Percentiles rank a stretch among this genome's conserved stretches.
Conservation (phyloP, 495 filamentous ascomycete species). For the Copromyces sp. region DNA sequence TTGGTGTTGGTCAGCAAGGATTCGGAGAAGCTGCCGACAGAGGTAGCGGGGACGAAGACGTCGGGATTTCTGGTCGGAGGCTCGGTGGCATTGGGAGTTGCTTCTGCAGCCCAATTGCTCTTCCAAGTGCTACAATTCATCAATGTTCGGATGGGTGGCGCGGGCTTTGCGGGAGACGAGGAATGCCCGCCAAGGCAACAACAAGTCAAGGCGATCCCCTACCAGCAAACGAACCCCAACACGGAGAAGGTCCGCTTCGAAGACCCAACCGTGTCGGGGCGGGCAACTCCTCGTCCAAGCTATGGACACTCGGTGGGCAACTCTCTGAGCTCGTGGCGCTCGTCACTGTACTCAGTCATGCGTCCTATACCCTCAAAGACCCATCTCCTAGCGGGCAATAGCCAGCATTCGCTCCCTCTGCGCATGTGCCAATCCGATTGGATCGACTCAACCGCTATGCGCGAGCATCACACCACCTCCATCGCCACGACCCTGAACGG, state of each 20-base stretch:
- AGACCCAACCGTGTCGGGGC: slow-evolving; percentile 8
- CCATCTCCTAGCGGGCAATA: slow-evolving; percentile 25
- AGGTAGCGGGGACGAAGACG: slow-evolving; percentile 21
- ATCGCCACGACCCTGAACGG: slow-evolving; percentile 30
- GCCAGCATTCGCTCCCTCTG: slow-evolving; percentile 14
- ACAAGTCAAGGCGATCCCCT: slow-evolving; percentile 35
- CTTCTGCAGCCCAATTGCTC: slow-evolving; percentile 30
- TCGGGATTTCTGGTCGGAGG: slow-evolving; percentile 27
- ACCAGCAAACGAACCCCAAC: slow-evolving; percentile 29
- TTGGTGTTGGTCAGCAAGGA: slow-evolving; percentile 27
- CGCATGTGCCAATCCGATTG: slow-evolving; percentile 25
- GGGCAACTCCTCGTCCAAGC: slow-evolving; percentile 29
- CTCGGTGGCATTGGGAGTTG: slow-evolving; percentile 29
- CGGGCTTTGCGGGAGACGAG: slow-evolving; percentile 23
- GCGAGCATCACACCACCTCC: slow-evolving; percentile 13
- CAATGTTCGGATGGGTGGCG: slow-evolving; percentile 13
- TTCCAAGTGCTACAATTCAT: slow-evolving; percentile 33
- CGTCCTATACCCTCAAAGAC: slow-evolving; percentile 43
- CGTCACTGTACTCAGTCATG: slow-evolving; percentile 41
- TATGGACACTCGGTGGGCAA: slow-evolving; percentile 34
- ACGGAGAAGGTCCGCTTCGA: slow-evolving; percentile 14
- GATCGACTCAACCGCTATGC: slow-evolving; percentile 25
- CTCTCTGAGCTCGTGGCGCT: slow-evolving; percentile 42
- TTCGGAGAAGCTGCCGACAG: slow-evolving; percentile 13
- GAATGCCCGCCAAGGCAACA: slow-evolving; percentile 14